Evolutionary conservation across 129 eudicot species (phyloP).

Genomic region (Centaurea solstitialis): DNA sequence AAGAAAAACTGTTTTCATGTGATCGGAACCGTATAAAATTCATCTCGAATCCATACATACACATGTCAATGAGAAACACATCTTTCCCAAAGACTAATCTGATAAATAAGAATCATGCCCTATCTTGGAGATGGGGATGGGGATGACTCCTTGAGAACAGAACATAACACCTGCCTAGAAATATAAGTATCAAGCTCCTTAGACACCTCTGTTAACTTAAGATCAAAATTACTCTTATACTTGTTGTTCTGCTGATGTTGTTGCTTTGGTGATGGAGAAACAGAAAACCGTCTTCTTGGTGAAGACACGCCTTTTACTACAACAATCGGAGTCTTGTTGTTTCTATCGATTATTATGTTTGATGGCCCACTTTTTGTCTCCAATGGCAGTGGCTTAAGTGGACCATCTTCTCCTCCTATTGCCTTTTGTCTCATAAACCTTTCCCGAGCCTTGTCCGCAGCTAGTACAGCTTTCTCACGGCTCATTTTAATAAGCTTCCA

Average conservation of each 20-base stretch:
- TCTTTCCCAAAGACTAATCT: slow-evolving; percentile 70
- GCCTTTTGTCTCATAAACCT: slow-evolving; percentile 53
- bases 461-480: slow-evolving; percentile 75
- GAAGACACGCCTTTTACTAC: slow-evolving; percentile 31
- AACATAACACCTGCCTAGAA: slow-evolving; percentile 81
- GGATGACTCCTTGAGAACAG: slow-evolving; percentile 52
- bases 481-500: slow-evolving; percentile 89
- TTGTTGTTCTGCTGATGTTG: slow-evolving; percentile 30
- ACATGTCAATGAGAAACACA: slow-evolving; percentile 11
- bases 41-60: slow-evolving; percentile 22
- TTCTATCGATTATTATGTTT: slow-evolving; percentile 30
- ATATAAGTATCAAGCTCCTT: slow-evolving; percentile 85
- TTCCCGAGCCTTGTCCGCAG: slow-evolving; percentile 82
- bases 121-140: slow-evolving; percentile 63
- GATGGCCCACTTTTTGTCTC: slow-evolving; percentile 75
- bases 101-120: slow-evolving; percentile 3
- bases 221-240: slow-evolving; percentile 65
- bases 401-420: slow-evolving; percentile 28
- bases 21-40: background rate
- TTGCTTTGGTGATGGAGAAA: slow-evolving; percentile 69
- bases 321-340: slow-evolving; percentile 37
- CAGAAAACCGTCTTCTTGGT: slow-evolving; percentile 83
- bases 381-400: slow-evolving; percentile 63
- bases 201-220: slow-evolving; percentile 78
- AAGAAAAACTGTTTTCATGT: background rate